Evolutionary conservation across 805 yeast species (phyloP).

Genomic region (Metschnikowia cerradonensis): DNA sequence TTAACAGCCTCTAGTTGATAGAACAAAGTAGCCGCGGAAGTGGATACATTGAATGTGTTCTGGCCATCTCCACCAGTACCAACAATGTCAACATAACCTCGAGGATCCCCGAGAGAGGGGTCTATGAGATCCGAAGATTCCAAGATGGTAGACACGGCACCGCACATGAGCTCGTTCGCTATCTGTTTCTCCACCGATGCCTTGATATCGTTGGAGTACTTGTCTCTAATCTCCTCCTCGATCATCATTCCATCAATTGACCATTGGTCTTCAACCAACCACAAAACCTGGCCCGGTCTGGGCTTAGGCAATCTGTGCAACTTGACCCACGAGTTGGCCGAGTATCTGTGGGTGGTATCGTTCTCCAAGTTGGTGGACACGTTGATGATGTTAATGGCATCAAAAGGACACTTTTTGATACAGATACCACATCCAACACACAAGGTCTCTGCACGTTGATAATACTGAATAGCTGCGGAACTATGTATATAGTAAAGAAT

Average conservation of each 20-base stretch:
- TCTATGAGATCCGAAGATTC: slow-evolving; percentile 59
- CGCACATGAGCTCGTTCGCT: no score
- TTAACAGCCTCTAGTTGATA: no score
- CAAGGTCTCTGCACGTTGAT: slow-evolving; percentile 51
- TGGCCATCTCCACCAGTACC: slow-evolving; percentile 99
- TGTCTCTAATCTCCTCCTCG: no score
- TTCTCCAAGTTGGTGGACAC: slow-evolving; percentile 91
- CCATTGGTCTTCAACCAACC: slow-evolving; percentile 59
- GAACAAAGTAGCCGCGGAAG: slow-evolving; percentile 57
- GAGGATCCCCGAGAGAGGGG: slow-evolving; percentile 37
- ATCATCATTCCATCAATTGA: no score
- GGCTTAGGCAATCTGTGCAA: slow-evolving; percentile 97
- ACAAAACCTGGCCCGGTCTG: slow-evolving; percentile 97
- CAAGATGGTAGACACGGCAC: slow-evolving; percentile 73
- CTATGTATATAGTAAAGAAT: no score
- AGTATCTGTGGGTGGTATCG: slow-evolving; percentile 94
- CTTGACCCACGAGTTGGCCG: slow-evolving; percentile 97
- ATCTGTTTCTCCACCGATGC: no score
- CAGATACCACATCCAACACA: slow-evolving; percentile 99
- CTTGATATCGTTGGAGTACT: no score
- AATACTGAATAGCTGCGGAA: no score
- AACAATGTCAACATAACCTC: slow-evolving; percentile 78
- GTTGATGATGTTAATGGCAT: slow-evolving; percentile 93
- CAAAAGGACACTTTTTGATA: slow-evolving; percentile 97
- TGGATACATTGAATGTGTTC: slow-evolving; percentile 92